These are phyloP conservation scores for Aspergillus kassunensis DNA, from an alignment of 495 filamentous ascomycete genomes.

Conservation along the genomic window DNA sequence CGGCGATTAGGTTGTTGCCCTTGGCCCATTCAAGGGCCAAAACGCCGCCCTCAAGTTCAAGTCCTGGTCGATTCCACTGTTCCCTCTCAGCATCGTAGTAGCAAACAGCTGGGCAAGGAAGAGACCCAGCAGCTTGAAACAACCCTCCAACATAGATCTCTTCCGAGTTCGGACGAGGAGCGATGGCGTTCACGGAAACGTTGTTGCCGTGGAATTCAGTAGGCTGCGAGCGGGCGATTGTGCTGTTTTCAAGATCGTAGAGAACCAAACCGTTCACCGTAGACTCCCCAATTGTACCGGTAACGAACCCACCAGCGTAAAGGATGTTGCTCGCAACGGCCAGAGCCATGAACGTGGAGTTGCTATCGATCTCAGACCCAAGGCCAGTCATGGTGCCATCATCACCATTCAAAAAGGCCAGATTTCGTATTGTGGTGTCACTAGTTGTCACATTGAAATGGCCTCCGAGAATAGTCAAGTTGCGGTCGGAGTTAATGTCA, in stretches of 20 bases:
- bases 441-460: conserved; percentile 71
- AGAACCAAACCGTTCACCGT: conserved; percentile 69
- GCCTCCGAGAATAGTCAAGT: conserved; percentile 84
- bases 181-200: conserved; percentile 72
- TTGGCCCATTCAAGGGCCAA: conserved; percentile 70
- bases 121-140: conserved; percentile 76
- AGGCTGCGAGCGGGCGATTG: conserved; percentile 61
- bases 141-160: conserved; percentile 83
- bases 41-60: conserved; percentile 62
- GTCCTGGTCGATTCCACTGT: conserved; percentile 75
- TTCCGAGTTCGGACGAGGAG: conserved; percentile 56
- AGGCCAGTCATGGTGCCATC: conserved; percentile 67
- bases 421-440: conserved; percentile 68
- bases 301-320: conserved; percentile 77
- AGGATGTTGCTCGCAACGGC: conserved; percentile 62
- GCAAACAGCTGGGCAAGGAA: conserved; percentile 79
- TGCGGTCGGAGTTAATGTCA: conserved; percentile 61
- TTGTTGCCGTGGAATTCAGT: conserved; percentile 62
- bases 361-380: conserved; percentile 56
- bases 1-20: conserved; percentile 63
- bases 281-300: conserved; percentile 61
- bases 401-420: conserved; percentile 68
- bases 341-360: conserved; percentile 73
- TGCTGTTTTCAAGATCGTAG: conserved; percentile 65
- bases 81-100: conserved; percentile 60